phyloP scores from a whole-genome alignment of 352 stramenopile species.

The Globisporangium radiosum region DNA sequence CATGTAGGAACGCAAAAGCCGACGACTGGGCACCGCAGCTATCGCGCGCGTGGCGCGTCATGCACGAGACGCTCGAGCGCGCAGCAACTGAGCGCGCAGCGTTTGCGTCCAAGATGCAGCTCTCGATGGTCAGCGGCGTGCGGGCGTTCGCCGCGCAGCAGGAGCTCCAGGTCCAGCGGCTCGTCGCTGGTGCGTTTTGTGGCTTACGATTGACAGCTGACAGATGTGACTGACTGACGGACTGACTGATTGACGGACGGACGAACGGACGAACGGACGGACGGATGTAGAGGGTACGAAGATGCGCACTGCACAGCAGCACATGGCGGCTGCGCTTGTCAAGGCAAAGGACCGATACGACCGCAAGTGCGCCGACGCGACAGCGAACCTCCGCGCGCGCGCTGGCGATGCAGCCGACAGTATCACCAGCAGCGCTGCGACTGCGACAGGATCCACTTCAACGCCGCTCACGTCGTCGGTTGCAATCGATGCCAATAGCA shows the following conservation, averaged over 20 bases:
- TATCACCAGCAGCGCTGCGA: background rate
- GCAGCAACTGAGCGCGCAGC: constrained; percentile 47
- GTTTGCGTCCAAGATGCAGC: constrained; percentile 59
- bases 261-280: too few species aligned
- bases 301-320: constrained; percentile 51
- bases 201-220: too few species aligned
- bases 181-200: constrained; percentile 47
- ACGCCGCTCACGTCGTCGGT: constrained; percentile 4
- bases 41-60: constrained; percentile 40
- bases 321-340: constrained; percentile 51
- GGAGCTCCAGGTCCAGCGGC: constrained; percentile 65
- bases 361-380: constrained; percentile 56
- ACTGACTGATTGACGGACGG: background rate
- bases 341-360: constrained; percentile 80
- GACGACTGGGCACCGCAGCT: constrained; percentile 73
- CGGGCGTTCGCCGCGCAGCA: constrained; percentile 71
- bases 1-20: constrained; percentile 33
- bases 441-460: background rate
- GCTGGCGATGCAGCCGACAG: constrained; percentile 19
- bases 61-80: constrained; percentile 48
- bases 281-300: constrained; percentile 55
- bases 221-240: background rate
- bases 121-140: constrained; percentile 40
- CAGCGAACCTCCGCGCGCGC: constrained; percentile 21
- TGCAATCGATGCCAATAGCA: constrained; percentile 1